A percentile compares a stretch with the other conserved stretches of the same genome.
Evolutionary conservation across 2,329 filamentous ascomycete genomes (phyloP).

Genomic region (Monosporascus ibericus): DNA sequence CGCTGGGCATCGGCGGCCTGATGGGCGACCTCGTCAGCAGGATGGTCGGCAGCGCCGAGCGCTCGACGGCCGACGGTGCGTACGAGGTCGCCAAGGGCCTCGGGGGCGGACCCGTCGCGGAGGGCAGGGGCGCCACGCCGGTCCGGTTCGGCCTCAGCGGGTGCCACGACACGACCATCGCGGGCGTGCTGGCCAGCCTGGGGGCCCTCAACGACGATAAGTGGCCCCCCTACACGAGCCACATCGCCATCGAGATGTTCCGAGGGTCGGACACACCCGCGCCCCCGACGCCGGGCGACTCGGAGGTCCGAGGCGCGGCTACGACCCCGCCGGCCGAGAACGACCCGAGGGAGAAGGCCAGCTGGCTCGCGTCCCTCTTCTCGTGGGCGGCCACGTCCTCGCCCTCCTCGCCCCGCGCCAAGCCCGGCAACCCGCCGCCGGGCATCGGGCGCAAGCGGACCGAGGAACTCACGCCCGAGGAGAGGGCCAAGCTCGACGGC

Average conservation of each 20-base stretch:
- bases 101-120: conserved; percentile 23
- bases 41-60: conserved; percentile 64
- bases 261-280: conserved; percentile 36
- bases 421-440: conserved; percentile 27
- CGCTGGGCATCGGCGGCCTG: conserved; percentile 77
- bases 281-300: conserved; percentile 2
- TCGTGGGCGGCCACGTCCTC: conserved; percentile 10
- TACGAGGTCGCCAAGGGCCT: conserved; percentile 36
- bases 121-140: conserved; percentile 30
- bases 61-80: conserved; percentile 46
- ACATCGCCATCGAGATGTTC: conserved; percentile 88
- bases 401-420: conserved; percentile 7
- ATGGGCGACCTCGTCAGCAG: conserved; percentile 76
- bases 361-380: conserved; percentile 30
- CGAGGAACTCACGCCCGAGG: conserved; percentile 46
- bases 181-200: conserved; percentile 67
- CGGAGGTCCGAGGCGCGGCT: background rate
- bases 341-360: conserved; percentile 3
- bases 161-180: conserved; percentile 91
- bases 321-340: conserved; percentile 9
- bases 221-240: conserved; percentile 93
- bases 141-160: conserved; percentile 76
- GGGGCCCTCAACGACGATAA: conserved; percentile 67
- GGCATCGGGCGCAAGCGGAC: conserved; percentile 57
- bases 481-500: conserved; percentile 57